phyloP scores from a whole-genome alignment of 208 protist species.

The Balamuthia mandrillaris region DNA sequence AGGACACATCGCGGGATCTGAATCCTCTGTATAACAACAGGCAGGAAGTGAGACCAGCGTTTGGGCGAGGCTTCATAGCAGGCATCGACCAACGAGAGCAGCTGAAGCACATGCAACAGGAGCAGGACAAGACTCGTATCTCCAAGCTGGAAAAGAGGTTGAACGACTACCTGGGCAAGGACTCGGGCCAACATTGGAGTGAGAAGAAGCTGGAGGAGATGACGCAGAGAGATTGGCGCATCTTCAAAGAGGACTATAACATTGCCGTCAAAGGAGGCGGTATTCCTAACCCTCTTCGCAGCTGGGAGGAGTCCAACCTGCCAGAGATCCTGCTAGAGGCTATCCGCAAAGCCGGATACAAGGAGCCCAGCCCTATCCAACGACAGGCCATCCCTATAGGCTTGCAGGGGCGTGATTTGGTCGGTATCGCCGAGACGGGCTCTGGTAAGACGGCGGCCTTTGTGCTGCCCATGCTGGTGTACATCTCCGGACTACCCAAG shows the following conservation, averaged over 20 bases:
- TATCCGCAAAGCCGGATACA: constrained; percentile 67
- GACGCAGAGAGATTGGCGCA: constrained; percentile 84
- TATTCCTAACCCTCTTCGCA: constrained; percentile 71
- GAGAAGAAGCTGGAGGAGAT: constrained; percentile 77
- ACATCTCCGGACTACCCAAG: constrained; percentile 66
- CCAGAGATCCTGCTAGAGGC: constrained; percentile 51
- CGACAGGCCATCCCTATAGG: constrained; percentile 78
- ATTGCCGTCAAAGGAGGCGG: constrained; percentile 67
- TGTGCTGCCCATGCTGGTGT: constrained; percentile 80
- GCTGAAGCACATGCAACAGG: neutral
- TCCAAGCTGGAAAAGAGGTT: neutral
- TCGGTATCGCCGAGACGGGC: constrained; percentile 83
- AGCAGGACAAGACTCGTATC: neutral
- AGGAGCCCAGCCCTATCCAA: constrained; percentile 80
- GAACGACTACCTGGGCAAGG: constrained; percentile 9
- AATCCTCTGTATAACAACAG: constrained; percentile 53
- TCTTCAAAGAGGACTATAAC: constrained; percentile 84
- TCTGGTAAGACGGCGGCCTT: constrained; percentile 84
- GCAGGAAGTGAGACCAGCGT: constrained; percentile 47
- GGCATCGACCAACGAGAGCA: constrained; percentile 54
- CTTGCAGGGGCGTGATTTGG: constrained; percentile 73
- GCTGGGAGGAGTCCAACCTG: constrained; percentile 73
- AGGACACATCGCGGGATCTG: constrained; percentile 64
- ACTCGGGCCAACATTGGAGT: constrained; percentile 60
- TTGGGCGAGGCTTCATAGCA: constrained; percentile 62